Conservation (phyloP, 1,284 basidiomycete genomes). For the Schizopora paradoxa region DNA sequence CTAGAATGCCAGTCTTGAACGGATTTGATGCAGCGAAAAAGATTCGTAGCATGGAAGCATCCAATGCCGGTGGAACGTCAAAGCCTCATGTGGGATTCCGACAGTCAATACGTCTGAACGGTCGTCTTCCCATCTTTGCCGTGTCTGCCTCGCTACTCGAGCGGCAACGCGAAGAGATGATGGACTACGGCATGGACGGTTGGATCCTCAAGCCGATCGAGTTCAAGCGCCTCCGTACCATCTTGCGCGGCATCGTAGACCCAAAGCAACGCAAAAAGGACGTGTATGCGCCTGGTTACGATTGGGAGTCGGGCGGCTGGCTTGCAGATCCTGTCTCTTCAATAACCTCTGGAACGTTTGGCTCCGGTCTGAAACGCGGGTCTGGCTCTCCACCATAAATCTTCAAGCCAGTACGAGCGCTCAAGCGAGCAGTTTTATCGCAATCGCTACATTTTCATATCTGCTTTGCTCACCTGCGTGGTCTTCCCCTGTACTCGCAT, state of each 20-base stretch:
- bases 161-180: conserved; percentile 54
- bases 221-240: conserved; percentile 60
- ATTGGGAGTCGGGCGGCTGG: conserved; percentile 75
- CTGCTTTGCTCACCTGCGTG: too few relatives aligned
- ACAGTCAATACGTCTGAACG: conserved; percentile 52
- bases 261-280: conserved; percentile 45
- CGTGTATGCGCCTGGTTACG: conserved; percentile 52
- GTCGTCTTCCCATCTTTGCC: conserved; percentile 76
- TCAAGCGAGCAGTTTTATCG: too few relatives aligned
- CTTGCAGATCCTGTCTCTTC: conserved; percentile 10
- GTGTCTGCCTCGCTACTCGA: conserved; percentile 77
- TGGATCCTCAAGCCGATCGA: conserved; percentile 88
- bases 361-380: too few relatives aligned
- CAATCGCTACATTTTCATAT: too few relatives aligned
- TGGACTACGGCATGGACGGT: conserved; percentile 67
- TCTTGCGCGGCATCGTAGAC: conserved; percentile 60
- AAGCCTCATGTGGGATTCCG: conserved; percentile 20
- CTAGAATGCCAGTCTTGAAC: conserved; percentile 79
- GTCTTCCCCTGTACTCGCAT: not conserved
- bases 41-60: conserved; percentile 59
- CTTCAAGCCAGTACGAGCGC: too few relatives aligned
- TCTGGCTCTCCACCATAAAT: too few relatives aligned
- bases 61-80: conserved; percentile 10
- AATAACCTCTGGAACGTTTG: too few relatives aligned
- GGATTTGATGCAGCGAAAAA: conserved; percentile 68